These are phyloP conservation scores for Neospermospora avenae DNA, from an alignment of 2,329 filamentous ascomycete genomes.

Conservation along the genomic window DNA sequence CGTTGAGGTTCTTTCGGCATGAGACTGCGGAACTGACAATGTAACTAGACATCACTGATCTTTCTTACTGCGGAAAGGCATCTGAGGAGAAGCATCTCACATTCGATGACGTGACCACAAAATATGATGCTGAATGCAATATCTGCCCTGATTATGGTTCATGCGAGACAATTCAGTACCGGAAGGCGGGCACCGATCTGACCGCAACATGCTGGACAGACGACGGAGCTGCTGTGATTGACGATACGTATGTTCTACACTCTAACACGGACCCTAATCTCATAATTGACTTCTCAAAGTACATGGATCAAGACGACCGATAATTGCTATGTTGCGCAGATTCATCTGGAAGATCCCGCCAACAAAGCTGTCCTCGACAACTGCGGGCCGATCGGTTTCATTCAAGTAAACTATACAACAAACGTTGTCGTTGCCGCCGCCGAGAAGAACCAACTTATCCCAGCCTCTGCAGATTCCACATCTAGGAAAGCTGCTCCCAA, in stretches of 20 bases:
- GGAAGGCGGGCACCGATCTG: constrained; percentile 15
- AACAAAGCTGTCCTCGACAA: constrained; percentile 22
- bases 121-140: constrained; percentile 25
- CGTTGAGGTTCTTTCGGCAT: not conserved
- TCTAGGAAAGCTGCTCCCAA: not conserved
- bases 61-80: constrained; percentile 20
- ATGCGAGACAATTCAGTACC: constrained; percentile 19
- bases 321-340: constrained; percentile 24
- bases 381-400: constrained; percentile 23
- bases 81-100: constrained; percentile 18
- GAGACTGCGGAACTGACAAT: not conserved
- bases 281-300: not conserved
- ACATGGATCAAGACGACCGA: constrained; percentile 23
- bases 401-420: constrained; percentile 23
- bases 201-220: constrained; percentile 23
- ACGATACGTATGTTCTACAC: constrained; percentile 13
- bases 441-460: not conserved
- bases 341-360: constrained; percentile 10
- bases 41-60: constrained; percentile 16
- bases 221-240: constrained; percentile 12
- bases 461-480: not conserved
- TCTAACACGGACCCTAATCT: not conserved
- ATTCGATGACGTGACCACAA: constrained; percentile 10
- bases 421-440: not conserved
- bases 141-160: constrained; percentile 18